phyloP scores from a whole-genome alignment of 2,329 filamentous ascomycete genomes.

The Microdochium bolleyi region DNA sequence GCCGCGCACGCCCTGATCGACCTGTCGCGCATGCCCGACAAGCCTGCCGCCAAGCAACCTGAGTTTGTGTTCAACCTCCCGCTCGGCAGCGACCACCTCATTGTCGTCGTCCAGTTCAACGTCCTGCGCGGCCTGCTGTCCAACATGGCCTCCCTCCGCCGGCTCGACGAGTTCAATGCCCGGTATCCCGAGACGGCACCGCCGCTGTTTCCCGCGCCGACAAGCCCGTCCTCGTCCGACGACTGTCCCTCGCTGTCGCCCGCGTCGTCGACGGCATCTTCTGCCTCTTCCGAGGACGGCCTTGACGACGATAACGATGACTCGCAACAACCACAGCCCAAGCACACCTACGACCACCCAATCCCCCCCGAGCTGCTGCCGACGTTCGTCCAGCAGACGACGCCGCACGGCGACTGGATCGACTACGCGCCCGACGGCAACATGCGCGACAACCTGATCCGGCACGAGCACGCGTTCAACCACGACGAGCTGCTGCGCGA shows the following conservation, averaged over 20 bases:
- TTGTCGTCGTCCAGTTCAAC: slow-evolving; percentile 27
- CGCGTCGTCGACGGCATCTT: neutral
- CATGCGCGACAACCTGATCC: slow-evolving; percentile 14
- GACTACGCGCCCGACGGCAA: slow-evolving; percentile 10
- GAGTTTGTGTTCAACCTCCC: slow-evolving; percentile 8
- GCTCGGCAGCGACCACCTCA: slow-evolving; percentile 18
- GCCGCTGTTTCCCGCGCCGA: slow-evolving; percentile 10
- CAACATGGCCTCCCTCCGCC: slow-evolving; percentile 21
- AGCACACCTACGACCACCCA: neutral
- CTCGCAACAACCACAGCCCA: neutral
- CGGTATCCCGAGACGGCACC: slow-evolving; percentile 6
- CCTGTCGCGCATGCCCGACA: neutral
- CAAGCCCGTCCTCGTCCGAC: neutral
- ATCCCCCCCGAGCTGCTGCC: slow-evolving; percentile 13
- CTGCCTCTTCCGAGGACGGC: too few relatives aligned
- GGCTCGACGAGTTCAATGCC: slow-evolving; percentile 8
- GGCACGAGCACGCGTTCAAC: slow-evolving; percentile 3
- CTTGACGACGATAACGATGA: too few relatives aligned
- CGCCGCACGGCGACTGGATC: slow-evolving; percentile 14
- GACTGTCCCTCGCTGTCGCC: neutral
- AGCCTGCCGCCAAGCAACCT: neutral
- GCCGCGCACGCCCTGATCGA: neutral
- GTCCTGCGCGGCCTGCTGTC: slow-evolving; percentile 23
- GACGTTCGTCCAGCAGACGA: slow-evolving; percentile 12
- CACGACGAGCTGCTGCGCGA: slow-evolving; percentile 7